Evolutionary conservation across 2,329 filamentous ascomycete species (phyloP), one percentile per base, ranked within the genome.

Genomic region (Neobulgaria alba): DNA sequence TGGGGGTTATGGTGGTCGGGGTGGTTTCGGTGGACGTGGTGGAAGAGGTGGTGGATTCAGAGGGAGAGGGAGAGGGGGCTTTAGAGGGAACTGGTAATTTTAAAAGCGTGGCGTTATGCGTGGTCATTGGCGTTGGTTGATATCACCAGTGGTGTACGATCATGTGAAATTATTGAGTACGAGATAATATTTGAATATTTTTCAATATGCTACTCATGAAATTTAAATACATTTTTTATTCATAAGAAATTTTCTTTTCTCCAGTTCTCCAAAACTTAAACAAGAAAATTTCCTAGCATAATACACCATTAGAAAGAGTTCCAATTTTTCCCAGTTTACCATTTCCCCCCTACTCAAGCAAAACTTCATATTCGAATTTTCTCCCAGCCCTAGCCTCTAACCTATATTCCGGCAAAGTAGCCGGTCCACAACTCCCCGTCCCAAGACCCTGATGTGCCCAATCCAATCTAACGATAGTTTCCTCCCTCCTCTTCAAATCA

Each of bases 391-490:
- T 18, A 61, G 62, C 50, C 55, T 55, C 12, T 74, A 58, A 47
- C 65, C 62, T 26, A 52, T 75, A 72, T 56, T 67, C 39, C 3
- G 64, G 63, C 58, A 73, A 44, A 15, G 71, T 74, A 41, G 68
- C 68, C 0, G 75, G 75, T 17, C 77, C 77, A 58, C 77, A 82
- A 36, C 71, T 76, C 5, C 70, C 77, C 8, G 73, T 79, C 0
- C 77, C 77, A 21, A 82, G 50, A 0, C 77, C 78, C 54, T 81
- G 76, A 58, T 82, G 76, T 47, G 63, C 65, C 63, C 70, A 75
- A 59, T 82, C 77, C 42, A 82, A 52, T 40, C 75, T 63, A 2
- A 82, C 62, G 20, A 79, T 57, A 29, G 73, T 68, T 48, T 77
- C 70, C 10, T 74, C 62, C 41, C 63, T 58, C 57, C 65, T 66